phyloP scores from a whole-genome alignment of 176 grass and related monocot species.

The Bromus sterilis region DNA sequence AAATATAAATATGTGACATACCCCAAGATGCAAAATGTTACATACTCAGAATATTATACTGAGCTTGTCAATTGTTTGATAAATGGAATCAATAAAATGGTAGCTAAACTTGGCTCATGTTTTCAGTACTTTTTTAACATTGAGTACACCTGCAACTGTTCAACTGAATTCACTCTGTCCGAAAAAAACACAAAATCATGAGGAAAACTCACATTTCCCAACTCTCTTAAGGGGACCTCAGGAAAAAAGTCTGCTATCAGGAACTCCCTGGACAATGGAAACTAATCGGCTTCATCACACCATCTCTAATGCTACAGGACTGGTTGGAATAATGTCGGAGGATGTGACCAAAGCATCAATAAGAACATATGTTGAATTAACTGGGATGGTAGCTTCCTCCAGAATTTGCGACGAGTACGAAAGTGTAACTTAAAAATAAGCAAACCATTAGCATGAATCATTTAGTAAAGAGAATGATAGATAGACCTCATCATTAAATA shows the following conservation, averaged over 20 bases:
- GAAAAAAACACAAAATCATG: neutral
- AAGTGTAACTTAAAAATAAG: constrained; percentile 63
- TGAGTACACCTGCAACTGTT: neutral
- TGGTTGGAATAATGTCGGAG: constrained; percentile 59
- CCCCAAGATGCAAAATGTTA: neutral
- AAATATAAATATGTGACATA: neutral
- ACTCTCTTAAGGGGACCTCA: neutral
- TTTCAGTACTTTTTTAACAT: too few species aligned
- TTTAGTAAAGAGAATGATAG: neutral
- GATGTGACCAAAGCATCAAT: constrained; percentile 72
- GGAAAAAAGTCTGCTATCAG: neutral
- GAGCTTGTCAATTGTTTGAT: neutral
- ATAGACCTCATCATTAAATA: neutral
- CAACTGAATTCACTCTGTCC: neutral
- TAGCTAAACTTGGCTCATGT: neutral
- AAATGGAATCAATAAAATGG: neutral
- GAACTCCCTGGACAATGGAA: neutral
- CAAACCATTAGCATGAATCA: neutral
- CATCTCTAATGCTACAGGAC: constrained; percentile 40
- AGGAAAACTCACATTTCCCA: neutral
- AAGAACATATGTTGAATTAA: constrained; percentile 57
- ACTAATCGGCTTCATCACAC: constrained; percentile 15
- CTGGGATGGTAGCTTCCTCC: constrained; percentile 56
- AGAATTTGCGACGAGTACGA: constrained; percentile 80
- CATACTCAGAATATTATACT: neutral